These are phyloP conservation scores for Trichoderma pleuroti DNA, from an alignment of 2,329 filamentous ascomycete species.

Conservation along the genomic window DNA sequence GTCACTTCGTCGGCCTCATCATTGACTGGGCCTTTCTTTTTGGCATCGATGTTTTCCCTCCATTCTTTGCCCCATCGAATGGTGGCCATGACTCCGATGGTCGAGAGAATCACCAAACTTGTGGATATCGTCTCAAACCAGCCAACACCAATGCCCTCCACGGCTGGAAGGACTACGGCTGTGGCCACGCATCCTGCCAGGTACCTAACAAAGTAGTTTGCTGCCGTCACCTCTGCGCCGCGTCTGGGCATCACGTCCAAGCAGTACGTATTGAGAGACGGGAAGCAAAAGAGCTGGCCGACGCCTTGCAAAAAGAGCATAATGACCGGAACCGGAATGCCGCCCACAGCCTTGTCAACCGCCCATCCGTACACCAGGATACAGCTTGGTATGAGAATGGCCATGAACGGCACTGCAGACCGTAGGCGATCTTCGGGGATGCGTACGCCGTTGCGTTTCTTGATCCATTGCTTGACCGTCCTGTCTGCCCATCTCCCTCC, in stretches of 20 bases:
- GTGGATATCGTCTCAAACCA: slow-evolving; percentile 70
- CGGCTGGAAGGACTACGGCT: slow-evolving; percentile 68
- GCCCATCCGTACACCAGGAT: slow-evolving; percentile 62
- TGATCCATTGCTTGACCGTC: slow-evolving; percentile 62
- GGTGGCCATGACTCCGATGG: slow-evolving; percentile 36
- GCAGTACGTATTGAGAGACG: slow-evolving; percentile 74
- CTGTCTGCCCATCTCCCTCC: slow-evolving; percentile 70
- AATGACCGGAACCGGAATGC: slow-evolving; percentile 61
- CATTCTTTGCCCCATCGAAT: slow-evolving; percentile 41
- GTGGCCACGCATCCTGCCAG: slow-evolving; percentile 68
- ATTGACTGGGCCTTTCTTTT: background rate
- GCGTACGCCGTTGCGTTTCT: slow-evolving; percentile 54
- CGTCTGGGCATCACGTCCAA: slow-evolving; percentile 71
- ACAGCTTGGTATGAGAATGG: slow-evolving; percentile 55
- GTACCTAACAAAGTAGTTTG: slow-evolving; percentile 77
- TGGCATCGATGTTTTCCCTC: slow-evolving; percentile 36
- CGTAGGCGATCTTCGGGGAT: slow-evolving; percentile 67
- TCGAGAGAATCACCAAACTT: slow-evolving; percentile 36
- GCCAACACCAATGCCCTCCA: slow-evolving; percentile 72
- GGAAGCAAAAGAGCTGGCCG: slow-evolving; percentile 72
- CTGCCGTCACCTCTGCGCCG: slow-evolving; percentile 71
- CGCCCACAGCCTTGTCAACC: slow-evolving; percentile 48
- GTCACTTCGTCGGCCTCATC: slow-evolving; percentile 13
- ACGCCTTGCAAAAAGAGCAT: slow-evolving; percentile 73
- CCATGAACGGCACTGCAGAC: slow-evolving; percentile 55